phyloP scores from a whole-genome alignment of 208 protist genomes.

The Porcisia hertigi region DNA sequence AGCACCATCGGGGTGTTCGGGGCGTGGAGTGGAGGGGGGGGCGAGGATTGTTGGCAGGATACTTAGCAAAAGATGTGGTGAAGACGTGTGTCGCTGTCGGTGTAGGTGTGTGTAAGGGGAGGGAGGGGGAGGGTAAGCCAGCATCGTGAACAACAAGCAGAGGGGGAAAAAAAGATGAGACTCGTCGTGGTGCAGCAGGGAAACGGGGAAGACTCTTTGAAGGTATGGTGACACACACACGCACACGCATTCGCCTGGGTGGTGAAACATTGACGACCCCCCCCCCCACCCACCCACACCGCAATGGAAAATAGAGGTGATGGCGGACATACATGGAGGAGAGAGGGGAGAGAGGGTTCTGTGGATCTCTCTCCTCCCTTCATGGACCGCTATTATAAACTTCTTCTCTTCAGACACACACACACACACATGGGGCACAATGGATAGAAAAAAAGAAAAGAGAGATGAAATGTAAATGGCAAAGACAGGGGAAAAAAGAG shows the following conservation, averaged over 20 bases:
- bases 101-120: background rate
- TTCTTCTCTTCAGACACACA: background rate
- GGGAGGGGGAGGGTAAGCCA: background rate
- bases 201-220: background rate
- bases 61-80: background rate
- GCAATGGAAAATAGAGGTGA: too few relatives aligned
- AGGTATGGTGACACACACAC: background rate
- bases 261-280: background rate
- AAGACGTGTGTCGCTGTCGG: background rate
- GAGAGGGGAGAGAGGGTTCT: background rate
- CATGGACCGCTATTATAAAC: too few relatives aligned
- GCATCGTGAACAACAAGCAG: too few relatives aligned
- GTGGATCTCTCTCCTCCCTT: too few relatives aligned
- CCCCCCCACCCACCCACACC: background rate
- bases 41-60: background rate
- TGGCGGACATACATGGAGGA: background rate
- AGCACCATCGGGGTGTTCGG: constrained; percentile 30
- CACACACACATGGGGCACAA: background rate
- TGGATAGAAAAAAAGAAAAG: too few relatives aligned
- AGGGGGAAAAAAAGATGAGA: background rate
- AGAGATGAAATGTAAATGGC: too few relatives aligned
- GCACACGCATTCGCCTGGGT: background rate
- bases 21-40: background rate
- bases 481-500: too few relatives aligned
- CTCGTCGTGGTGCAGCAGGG: background rate